Base-by-base conservation (phyloP, 1,284 basidiomycete species). In the Sanguinoderma infundibulare region DNA sequence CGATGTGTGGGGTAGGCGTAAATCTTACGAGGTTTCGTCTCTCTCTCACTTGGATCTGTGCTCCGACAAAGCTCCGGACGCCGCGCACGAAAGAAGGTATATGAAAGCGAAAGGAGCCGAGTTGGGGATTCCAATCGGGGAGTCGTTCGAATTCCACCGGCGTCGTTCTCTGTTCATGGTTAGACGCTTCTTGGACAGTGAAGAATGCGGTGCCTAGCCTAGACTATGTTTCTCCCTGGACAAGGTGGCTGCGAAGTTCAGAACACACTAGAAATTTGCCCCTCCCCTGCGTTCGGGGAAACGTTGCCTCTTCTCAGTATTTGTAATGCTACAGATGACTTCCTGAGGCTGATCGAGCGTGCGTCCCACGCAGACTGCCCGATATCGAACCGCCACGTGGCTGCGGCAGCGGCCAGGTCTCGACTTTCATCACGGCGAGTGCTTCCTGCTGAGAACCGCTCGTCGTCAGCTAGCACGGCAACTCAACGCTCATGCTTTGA, bases 31-130 rank as follows among this genome's bases (percentile, higher is more conserved):
- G 10, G 35, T 40, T 57, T 47, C 38, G 47, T 38, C 47, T 52
- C 12, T 52, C 17, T 12, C 20, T 14, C 50, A n/a, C 34, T 24
- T 24, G 30, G 34, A 12, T 34, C 24, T n/a, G n/a, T n/a, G n/a
- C n/a, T 34, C 63, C 63, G 63, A 62, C 51, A 60, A 60, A 57
- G 53, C 53, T 46, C 59, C 57, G n/a, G 46, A 39, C 36, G 35
- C 38, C 10, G 40, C 20, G 12, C 1, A 22, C 46, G 40, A 51
- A 50, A 53, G 46, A 44, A 40, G 24, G 17, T 40, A 34, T 24
- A 9, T 30, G 40, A 51, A 42, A 30, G 32, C 38, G 36, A 47
- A 59, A 57, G 24, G 28, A 26, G 17, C 55, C 58, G 53, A 49
- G 24, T 36, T 24, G 52, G 50, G 50, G 56, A 20, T 42, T 40